Evolutionary conservation across 1,284 basidiomycete genomes (phyloP), one percentile per base, ranked within the genome.

Genomic region (Sphagnurus paluster): DNA sequence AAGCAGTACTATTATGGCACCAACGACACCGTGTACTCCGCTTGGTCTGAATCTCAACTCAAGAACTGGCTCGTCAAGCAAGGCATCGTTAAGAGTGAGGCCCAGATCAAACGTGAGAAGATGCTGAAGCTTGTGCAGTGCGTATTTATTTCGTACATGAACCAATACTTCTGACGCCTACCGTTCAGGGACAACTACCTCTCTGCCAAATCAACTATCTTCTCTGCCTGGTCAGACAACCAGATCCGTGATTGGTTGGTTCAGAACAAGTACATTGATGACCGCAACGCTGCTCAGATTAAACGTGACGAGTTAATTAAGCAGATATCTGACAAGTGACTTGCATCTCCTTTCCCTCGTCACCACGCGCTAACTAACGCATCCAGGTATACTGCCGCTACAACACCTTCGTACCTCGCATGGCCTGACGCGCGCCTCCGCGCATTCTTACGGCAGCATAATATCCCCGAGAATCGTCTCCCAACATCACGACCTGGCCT

Each of bases 391-490:
- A 48, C 63, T 56, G 35, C 58, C 58, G 59, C 67, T 0, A 70
- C 70, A 29, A 69, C 74, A 5, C 76, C 81, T 3, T 71, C 79
- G 1, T 93, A 92, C 65, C 72, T 93, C 40, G 76, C 79, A n/a
- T 95, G 92, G 92, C 90, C 92, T 11, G 91, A 94, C 58, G 88
- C 92, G 2, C 80, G 91, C 36, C 79, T 95, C 24, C 86, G 92
- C 44, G 90, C 88, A 0, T 92, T 85, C 64, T 76, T 94, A 23
- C 79, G 90, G 48, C 80, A 87, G 60, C 77, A 79, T 50, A 87
- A 87, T 40, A 58, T 93, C 29, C 72, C 77, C 52, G 90, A 93
- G 58, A 72, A 75, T 14, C 72, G 76, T 46, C 71, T 88, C 34
- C 86, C 84, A 0, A 76, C 75, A 1, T 64, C 64, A 10, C 81